Percentiles rank a stretch among this genome's conserved stretches.
phyloP scores from a whole-genome alignment of 2,329 filamentous ascomycete species.

The Hirsutella rhossiliensis region DNA sequence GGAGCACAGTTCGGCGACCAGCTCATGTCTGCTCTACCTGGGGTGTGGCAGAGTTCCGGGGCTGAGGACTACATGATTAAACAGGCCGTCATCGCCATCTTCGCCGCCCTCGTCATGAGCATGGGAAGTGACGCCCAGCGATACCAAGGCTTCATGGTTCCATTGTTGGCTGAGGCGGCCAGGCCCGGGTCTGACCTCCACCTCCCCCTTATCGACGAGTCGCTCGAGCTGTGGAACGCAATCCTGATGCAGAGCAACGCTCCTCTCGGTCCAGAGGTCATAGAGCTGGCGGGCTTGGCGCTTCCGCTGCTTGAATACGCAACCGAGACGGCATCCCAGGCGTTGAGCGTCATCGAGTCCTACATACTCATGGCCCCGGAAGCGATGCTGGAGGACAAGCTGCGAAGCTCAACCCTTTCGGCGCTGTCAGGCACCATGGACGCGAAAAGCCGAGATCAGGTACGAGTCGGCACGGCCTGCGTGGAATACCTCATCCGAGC shows the following conservation, averaged over 20 bases:
- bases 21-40: conserved; percentile 69
- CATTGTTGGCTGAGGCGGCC: conserved; percentile 70
- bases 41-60: conserved; percentile 73
- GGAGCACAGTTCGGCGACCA: conserved; percentile 60
- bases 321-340: conserved; percentile 48
- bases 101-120: conserved; percentile 73
- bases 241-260: conserved; percentile 55
- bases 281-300: conserved; percentile 48
- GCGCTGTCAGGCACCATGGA: conserved; percentile 38
- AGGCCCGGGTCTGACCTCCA: conserved; percentile 63
- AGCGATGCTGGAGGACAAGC: conserved; percentile 47
- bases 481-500: conserved; percentile 54
- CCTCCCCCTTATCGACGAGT: conserved; percentile 81
- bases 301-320: conserved; percentile 57
- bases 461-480: conserved; percentile 44
- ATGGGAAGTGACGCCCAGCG: conserved; percentile 67
- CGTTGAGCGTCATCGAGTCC: conserved; percentile 53
- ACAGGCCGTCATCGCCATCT: conserved; percentile 78
- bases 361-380: conserved; percentile 61
- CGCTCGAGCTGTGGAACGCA: conserved; percentile 76
- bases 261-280: conserved; percentile 48
- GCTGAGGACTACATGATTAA: conserved; percentile 83
- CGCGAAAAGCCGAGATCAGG: conserved; percentile 43
- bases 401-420: conserved; percentile 35
- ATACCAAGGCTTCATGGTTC: conserved; percentile 71